Evolutionary conservation across 2,329 filamentous ascomycete species (phyloP).

Genomic region (Fulvia fulva): DNA sequence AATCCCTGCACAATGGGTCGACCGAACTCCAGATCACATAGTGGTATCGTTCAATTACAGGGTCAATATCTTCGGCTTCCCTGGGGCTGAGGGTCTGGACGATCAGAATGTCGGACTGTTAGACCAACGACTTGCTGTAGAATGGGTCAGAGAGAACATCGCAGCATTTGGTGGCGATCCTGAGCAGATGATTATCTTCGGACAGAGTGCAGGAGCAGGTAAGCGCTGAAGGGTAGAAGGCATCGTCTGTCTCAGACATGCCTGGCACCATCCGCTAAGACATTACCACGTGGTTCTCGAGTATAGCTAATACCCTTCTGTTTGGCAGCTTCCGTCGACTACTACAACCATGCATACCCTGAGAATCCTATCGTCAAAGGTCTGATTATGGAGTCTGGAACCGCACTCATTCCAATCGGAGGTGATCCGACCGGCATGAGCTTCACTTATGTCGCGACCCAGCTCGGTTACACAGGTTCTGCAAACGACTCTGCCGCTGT

Average conservation of each 20-base stretch:
- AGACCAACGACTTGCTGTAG: conserved; percentile 52
- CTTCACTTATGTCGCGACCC: conserved; percentile 25
- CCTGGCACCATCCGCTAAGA: no score
- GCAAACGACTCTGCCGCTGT: conserved; percentile 38
- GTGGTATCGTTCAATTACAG: conserved; percentile 44
- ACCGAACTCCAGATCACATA: conserved; percentile 33
- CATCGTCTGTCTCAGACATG: no score
- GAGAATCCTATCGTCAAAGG: conserved; percentile 38
- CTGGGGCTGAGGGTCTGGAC: conserved; percentile 31
- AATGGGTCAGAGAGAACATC: conserved; percentile 52
- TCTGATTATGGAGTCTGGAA: conserved; percentile 38
- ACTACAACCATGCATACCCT: conserved; percentile 34
- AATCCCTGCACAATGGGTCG: conserved; percentile 43
- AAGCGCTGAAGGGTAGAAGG: no score
- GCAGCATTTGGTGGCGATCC: conserved; percentile 48
- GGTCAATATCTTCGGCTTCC: conserved; percentile 43
- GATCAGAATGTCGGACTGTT: conserved; percentile 47
- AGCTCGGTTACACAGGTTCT: conserved; percentile 36
- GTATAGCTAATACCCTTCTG: no score
- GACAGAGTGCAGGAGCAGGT: conserved; percentile 30
- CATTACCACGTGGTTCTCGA: no score
- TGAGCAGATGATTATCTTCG: conserved; percentile 25
- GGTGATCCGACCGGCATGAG: conserved; percentile 12
- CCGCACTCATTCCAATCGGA: conserved; percentile 26
- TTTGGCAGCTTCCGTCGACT: conserved; percentile 27